phyloP scores from a whole-genome alignment of 495 filamentous ascomycete species.

The Pyronema omphalodes region DNA sequence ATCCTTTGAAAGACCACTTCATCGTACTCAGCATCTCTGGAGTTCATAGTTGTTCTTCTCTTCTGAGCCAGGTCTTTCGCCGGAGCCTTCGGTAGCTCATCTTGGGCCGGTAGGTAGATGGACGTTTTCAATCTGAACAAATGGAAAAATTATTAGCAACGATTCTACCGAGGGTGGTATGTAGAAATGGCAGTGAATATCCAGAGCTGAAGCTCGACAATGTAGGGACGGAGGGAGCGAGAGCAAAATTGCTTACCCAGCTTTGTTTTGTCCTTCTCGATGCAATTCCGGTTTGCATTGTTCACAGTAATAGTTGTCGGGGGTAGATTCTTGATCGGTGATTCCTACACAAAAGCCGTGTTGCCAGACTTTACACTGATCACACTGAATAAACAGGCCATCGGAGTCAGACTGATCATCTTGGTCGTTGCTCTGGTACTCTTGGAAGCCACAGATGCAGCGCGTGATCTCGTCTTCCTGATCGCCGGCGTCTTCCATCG shows the following conservation, averaged over 20 bases:
- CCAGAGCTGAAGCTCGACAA: not conserved
- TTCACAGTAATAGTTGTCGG: slow-evolving; percentile 97
- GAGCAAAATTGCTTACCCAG: slow-evolving; percentile 51
- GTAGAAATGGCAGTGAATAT: not conserved
- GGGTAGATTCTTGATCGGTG: slow-evolving; percentile 75
- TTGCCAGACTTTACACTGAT: slow-evolving; percentile 95
- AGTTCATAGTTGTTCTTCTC: slow-evolving; percentile 93
- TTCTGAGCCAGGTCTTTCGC: slow-evolving; percentile 32
- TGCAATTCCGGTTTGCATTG: slow-evolving; percentile 82
- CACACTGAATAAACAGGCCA: slow-evolving; percentile 95
- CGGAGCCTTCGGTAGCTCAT: slow-evolving; percentile 20
- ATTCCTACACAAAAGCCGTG: slow-evolving; percentile 97
- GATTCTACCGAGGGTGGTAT: too few species aligned
- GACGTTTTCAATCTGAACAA: slow-evolving; percentile 42
- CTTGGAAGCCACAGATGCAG: slow-evolving; percentile 83
- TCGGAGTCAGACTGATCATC: slow-evolving; percentile 71
- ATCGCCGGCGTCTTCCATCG: slow-evolving; percentile 38
- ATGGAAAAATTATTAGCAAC: not conserved
- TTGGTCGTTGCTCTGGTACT: slow-evolving; percentile 64
- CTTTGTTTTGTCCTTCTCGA: slow-evolving; percentile 53
- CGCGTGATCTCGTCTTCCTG: slow-evolving; percentile 78
- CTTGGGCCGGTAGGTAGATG: slow-evolving; percentile 46
- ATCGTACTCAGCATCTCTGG: slow-evolving; percentile 84
- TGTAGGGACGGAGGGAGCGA: not conserved
- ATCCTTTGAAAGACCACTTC: slow-evolving; percentile 75